Evolutionary conservation across 306 rosid genomes (phyloP).

Genomic region (Hippophae gyantsensis): DNA sequence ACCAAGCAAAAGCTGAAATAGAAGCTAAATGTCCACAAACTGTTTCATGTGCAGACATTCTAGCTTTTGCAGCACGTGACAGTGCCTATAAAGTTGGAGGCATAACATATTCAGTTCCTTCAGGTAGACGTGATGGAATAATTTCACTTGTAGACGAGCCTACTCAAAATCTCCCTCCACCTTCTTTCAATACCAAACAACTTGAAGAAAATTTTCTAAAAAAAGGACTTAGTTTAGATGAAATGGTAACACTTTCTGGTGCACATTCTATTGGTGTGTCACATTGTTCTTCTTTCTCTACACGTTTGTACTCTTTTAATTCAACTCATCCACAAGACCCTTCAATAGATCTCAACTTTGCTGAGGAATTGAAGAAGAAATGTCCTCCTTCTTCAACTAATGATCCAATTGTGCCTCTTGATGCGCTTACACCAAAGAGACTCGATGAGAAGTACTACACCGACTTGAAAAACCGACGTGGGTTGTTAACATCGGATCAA

Average conservation of each 20-base stretch:
- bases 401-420: slow-evolving; percentile 8
- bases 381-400: slow-evolving; percentile 10
- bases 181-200: slow-evolving; percentile 12
- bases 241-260: slow-evolving; percentile 35
- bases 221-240: slow-evolving; percentile 20
- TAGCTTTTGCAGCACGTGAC: slow-evolving; percentile 36
- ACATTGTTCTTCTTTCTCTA: slow-evolving; percentile 25
- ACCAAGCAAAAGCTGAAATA: slow-evolving; percentile 24
- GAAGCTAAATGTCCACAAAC: slow-evolving; percentile 31
- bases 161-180: background rate
- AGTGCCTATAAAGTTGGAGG: slow-evolving; percentile 18
- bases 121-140: slow-evolving; percentile 24
- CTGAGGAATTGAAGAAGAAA: slow-evolving; percentile 16
- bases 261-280: slow-evolving; percentile 37
- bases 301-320: slow-evolving; percentile 19
- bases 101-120: slow-evolving; percentile 17
- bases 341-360: slow-evolving; percentile 21
- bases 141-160: slow-evolving; percentile 19
- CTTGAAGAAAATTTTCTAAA: background rate
- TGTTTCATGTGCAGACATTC: slow-evolving; percentile 34
- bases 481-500: slow-evolving; percentile 23
- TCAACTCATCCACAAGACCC: slow-evolving; percentile 26
- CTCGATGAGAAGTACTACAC: slow-evolving; percentile 20
- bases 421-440: slow-evolving; percentile 14
- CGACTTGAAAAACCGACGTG: slow-evolving; percentile 14